These are phyloP conservation scores for Jatropha podagrica DNA, from an alignment of 441 rosid species.

Conservation along the genomic window DNA sequence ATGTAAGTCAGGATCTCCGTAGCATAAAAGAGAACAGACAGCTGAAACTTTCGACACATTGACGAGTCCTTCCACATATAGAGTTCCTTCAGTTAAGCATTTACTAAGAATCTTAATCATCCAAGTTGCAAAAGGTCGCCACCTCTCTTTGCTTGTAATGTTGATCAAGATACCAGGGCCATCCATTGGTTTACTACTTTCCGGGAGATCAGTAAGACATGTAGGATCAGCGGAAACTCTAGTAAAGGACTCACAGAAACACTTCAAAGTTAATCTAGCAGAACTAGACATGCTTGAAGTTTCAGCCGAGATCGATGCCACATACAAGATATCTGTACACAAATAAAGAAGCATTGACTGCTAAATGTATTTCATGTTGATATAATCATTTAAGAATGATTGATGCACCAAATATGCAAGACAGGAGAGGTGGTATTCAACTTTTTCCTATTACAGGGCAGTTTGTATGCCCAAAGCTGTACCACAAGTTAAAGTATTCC, in stretches of 20 bases:
- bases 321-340: conserved; percentile 62
- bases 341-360: conserved; percentile 29
- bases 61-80: conserved; percentile 84
- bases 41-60: conserved; percentile 64
- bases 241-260: conserved; percentile 66
- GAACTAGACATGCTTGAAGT: conserved; percentile 33
- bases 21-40: conserved; percentile 75
- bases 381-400: not conserved
- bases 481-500: not conserved
- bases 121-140: conserved; percentile 89
- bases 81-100: conserved; percentile 92
- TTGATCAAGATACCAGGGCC: conserved; percentile 73
- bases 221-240: conserved; percentile 53
- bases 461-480: not conserved
- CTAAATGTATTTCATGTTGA: conserved; percentile 1
- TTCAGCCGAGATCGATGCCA: conserved; percentile 45
- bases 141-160: conserved; percentile 57
- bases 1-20: conserved; percentile 83
- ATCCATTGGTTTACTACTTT: conserved; percentile 55
- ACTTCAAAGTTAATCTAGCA: conserved; percentile 45
- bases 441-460: not conserved
- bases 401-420: not conserved
- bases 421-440: not conserved
- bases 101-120: conserved; percentile 74
- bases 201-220: conserved; percentile 71